Percentiles rank a stretch among this genome's conserved stretches.
Conservation (phyloP, 306 rosid species). For the Castanea sativa region DNA sequence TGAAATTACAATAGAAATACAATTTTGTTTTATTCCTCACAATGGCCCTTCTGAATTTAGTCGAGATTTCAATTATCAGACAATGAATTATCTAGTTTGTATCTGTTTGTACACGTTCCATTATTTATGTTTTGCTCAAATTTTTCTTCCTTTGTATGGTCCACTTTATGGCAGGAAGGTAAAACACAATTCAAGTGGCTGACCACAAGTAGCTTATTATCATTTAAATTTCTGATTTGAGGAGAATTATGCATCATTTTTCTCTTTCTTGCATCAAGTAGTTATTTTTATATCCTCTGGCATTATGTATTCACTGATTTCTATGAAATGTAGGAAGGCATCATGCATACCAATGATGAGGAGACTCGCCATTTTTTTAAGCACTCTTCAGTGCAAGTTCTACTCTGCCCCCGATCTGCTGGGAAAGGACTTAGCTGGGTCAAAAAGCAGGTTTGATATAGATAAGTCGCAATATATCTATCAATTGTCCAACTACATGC, state of each 20-base stretch:
- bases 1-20: background rate
- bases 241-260: background rate
- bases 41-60: background rate
- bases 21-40: background rate
- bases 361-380: conserved; percentile 80
- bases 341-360: conserved; percentile 73
- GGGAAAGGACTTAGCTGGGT: conserved; percentile 75
- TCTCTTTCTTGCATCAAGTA: background rate
- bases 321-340: conserved; percentile 52
- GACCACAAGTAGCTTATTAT: background rate
- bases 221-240: conserved; percentile 5
- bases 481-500: conserved; percentile 6
- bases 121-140: background rate
- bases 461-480: background rate
- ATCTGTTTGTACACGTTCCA: too few species aligned
- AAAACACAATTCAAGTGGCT: background rate
- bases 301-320: background rate
- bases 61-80: background rate
- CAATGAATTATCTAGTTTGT: background rate
- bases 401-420: conserved; percentile 75
- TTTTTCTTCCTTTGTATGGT: background rate
- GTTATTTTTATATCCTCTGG: background rate
- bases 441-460: conserved; percentile 49
- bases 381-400: conserved; percentile 76
- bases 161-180: background rate